Evolutionary conservation across 2,329 filamentous ascomycete genomes (phyloP).

Genomic region (Aspergillus hortae): DNA sequence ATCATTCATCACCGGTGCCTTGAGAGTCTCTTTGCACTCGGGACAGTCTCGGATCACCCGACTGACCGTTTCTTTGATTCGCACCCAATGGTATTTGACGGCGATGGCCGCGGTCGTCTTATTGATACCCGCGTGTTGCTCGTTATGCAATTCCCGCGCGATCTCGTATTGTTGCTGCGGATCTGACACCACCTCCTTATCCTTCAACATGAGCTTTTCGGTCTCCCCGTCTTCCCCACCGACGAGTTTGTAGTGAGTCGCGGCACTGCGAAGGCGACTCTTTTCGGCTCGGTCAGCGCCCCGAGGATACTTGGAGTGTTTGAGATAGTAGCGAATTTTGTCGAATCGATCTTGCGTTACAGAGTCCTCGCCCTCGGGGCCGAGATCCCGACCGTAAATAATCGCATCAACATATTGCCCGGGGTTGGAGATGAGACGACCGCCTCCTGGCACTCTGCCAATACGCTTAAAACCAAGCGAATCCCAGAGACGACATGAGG

Average conservation of each 20-base stretch:
- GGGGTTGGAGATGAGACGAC: constrained; percentile 66
- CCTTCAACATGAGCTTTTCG: constrained; percentile 91
- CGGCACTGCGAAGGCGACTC: constrained; percentile 85
- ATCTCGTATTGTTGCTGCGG: constrained; percentile 88
- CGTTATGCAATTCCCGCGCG: constrained; percentile 69
- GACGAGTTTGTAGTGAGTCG: constrained; percentile 87
- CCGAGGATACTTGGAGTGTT: constrained; percentile 87
- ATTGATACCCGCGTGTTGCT: constrained; percentile 88
- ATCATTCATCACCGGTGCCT: constrained; percentile 46
- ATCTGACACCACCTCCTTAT: constrained; percentile 94
- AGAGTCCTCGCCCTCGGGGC: constrained; percentile 69
- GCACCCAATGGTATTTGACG: constrained; percentile 93
- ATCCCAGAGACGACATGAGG: constrained; percentile 88
- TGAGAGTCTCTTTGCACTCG: constrained; percentile 79
- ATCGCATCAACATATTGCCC: constrained; percentile 70
- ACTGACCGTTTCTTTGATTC: constrained; percentile 96
- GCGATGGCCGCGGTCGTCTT: constrained; percentile 94
- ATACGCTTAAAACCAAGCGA: constrained; percentile 89
- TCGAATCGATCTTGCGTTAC: constrained; percentile 96
- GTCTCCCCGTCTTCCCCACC: constrained; percentile 45
- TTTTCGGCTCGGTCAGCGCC: constrained; percentile 95
- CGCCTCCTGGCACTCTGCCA: constrained; percentile 71
- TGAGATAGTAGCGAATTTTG: constrained; percentile 97
- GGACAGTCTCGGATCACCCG: constrained; percentile 88
- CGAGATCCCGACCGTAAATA: constrained; percentile 66